Evolutionary conservation across 1,284 basidiomycete genomes (phyloP).

Genomic region (Filobasidium uniguttulatum): DNA sequence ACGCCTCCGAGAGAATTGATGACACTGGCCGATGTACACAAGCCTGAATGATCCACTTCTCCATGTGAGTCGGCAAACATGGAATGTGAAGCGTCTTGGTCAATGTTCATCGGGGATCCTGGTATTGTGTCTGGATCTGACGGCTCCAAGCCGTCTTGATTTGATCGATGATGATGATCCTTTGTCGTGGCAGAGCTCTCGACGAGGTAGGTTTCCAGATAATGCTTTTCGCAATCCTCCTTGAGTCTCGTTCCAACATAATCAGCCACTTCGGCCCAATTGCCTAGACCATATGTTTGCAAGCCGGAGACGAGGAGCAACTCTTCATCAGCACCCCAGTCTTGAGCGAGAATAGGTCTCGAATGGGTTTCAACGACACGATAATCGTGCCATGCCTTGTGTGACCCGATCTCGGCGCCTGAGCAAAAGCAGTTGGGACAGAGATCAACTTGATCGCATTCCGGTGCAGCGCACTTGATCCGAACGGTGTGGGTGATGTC

Average conservation of each 20-base stretch:
- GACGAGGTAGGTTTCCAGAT: slow-evolving; percentile 63
- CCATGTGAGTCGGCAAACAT: neutral
- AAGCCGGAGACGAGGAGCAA: slow-evolving; percentile 81
- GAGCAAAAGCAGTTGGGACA: slow-evolving; percentile 82
- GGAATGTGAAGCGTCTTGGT: neutral
- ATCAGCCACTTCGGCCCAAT: slow-evolving; percentile 94
- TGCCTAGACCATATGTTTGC: slow-evolving; percentile 78
- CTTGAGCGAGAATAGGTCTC: slow-evolving; percentile 84
- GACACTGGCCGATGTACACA: neutral
- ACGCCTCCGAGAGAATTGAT: neutral
- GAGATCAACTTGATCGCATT: slow-evolving; percentile 71
- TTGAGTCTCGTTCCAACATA: slow-evolving; percentile 89
- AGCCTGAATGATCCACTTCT: neutral
- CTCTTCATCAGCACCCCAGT: slow-evolving; percentile 98
- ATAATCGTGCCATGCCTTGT: slow-evolving; percentile 81
- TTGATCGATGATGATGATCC: slow-evolving; percentile 1
- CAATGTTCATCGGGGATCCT: neutral
- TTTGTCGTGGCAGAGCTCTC: slow-evolving; percentile 14
- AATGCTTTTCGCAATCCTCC: slow-evolving; percentile 88
- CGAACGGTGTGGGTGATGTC: slow-evolving; percentile 66
- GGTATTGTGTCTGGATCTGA: neutral
- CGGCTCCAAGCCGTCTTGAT: neutral
- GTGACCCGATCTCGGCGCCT: slow-evolving; percentile 75
- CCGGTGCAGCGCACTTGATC: slow-evolving; percentile 74
- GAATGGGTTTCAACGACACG: slow-evolving; percentile 90